Conservation (phyloP, 2,329 filamentous ascomycete species). For the Apiospora arundinis region DNA sequence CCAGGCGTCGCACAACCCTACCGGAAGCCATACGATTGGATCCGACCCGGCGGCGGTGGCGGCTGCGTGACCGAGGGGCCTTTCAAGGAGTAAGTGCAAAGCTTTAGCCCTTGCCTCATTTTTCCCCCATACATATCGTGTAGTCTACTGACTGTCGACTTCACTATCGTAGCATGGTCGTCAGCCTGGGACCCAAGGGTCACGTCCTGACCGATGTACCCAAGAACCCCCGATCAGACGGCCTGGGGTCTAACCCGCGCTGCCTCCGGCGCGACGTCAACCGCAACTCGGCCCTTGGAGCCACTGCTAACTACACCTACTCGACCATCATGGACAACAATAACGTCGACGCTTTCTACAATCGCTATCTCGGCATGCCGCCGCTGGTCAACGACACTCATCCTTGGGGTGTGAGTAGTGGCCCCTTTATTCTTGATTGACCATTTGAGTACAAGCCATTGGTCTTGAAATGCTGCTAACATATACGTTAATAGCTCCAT, state of each 20-base stretch:
- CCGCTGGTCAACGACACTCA: constrained; percentile 42
- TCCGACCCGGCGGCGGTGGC: constrained; percentile 56
- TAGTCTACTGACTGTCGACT: neutral
- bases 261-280: constrained; percentile 51
- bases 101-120: neutral
- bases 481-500: constrained; percentile 32
- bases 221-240: constrained; percentile 42
- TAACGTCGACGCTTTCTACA: constrained; percentile 49
- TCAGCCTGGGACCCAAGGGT: constrained; percentile 46
- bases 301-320: constrained; percentile 42
- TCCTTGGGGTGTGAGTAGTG: constrained; percentile 44
- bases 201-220: constrained; percentile 36
- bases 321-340: constrained; percentile 44
- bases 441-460: too few relatives aligned
- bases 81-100: constrained; percentile 45
- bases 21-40: neutral
- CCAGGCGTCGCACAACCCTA: constrained; percentile 9
- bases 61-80: constrained; percentile 60
- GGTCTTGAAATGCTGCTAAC: neutral
- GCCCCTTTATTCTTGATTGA: neutral
- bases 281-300: constrained; percentile 43
- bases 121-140: neutral
- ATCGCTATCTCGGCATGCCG: constrained; percentile 45
- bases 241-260: constrained; percentile 48
- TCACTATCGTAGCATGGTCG: constrained; percentile 41